Percentiles rank a stretch among this genome's conserved stretches.
phyloP scores from a whole-genome alignment of 2,329 filamentous ascomycete genomes.

The Didymella sp. region DNA sequence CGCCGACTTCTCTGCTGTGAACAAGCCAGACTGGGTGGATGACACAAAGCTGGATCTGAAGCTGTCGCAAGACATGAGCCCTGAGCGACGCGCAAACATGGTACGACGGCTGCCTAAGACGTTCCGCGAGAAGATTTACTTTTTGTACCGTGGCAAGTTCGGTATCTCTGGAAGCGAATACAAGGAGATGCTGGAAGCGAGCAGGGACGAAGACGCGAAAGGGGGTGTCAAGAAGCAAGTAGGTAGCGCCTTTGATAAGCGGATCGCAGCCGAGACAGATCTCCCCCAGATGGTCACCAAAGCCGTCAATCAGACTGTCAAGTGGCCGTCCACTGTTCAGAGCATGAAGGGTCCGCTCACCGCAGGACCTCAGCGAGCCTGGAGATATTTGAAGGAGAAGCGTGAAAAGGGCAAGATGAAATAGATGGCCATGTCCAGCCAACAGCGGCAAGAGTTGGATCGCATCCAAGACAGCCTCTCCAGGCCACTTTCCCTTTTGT shows the following conservation, averaged over 20 bases:
- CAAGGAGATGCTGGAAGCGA: slow-evolving; percentile 80
- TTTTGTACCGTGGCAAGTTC: slow-evolving; percentile 91
- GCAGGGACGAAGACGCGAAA: slow-evolving; percentile 69
- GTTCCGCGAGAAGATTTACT: slow-evolving; percentile 90
- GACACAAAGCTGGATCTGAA: slow-evolving; percentile 65
- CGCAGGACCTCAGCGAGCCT: slow-evolving; percentile 72
- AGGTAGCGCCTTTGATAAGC: slow-evolving; percentile 83
- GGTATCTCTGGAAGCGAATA: slow-evolving; percentile 85
- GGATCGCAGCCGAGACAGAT: slow-evolving; percentile 77
- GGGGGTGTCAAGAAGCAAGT: slow-evolving; percentile 72
- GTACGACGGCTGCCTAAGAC: slow-evolving; percentile 85
- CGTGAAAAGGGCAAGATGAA: slow-evolving; percentile 52
- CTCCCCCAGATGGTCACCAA: slow-evolving; percentile 74
- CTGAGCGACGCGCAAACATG: slow-evolving; percentile 91
- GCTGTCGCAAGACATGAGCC: slow-evolving; percentile 90
- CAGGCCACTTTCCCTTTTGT: slow-evolving; percentile 24
- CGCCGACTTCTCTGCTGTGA: slow-evolving; percentile 66
- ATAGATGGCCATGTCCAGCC: slow-evolving; percentile 12
- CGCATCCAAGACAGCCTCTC: neutral
- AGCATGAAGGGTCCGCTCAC: slow-evolving; percentile 85
- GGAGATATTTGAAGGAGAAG: slow-evolving; percentile 85
- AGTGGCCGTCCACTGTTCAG: slow-evolving; percentile 90
- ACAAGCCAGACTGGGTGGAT: slow-evolving; percentile 66
- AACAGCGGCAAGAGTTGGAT: neutral
- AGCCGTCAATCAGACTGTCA: slow-evolving; percentile 85